phyloP scores from a whole-genome alignment of 805 yeast genomes.

The Metschnikowia corniflorae region DNA sequence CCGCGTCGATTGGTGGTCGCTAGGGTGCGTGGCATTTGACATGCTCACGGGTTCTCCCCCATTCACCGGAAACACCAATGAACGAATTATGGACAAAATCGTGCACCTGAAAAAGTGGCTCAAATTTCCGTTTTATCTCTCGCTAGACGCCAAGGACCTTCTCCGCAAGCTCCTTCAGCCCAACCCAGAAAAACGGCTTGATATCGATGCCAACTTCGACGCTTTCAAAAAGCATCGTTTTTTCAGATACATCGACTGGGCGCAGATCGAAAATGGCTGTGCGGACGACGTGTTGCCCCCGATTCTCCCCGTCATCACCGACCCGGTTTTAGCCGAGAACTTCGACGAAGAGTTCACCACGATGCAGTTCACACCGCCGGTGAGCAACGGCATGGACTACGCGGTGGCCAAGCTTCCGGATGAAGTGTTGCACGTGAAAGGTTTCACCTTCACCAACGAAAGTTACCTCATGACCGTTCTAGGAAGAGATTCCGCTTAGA shows the following conservation, averaged over 20 bases:
- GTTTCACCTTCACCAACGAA: conserved; percentile 41
- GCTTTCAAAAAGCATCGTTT: conserved; percentile 63
- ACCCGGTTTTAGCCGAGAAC: conserved; percentile 81
- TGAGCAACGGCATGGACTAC: background rate
- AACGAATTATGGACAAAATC: conserved; percentile 72
- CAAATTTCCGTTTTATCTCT: conserved; percentile 68
- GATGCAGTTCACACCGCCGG: conserved; percentile 47
- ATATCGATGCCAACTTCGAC: conserved; percentile 50
- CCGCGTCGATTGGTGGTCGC: conserved; percentile 89
- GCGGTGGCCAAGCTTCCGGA: conserved; percentile 2
- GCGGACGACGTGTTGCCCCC: conserved; percentile 62
- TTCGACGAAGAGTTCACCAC: conserved; percentile 77
- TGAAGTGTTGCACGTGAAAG: conserved; percentile 39
- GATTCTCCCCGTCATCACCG: conserved; percentile 74
- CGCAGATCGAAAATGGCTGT: conserved; percentile 46
- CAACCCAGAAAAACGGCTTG: conserved; percentile 58
- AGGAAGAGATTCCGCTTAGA: too few species aligned
- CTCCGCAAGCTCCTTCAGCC: conserved; percentile 62
- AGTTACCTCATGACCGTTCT: conserved; percentile 24
- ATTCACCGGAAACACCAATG: conserved; percentile 78
- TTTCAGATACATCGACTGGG: conserved; percentile 77
- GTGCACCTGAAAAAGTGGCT: conserved; percentile 55
- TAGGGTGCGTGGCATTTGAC: conserved; percentile 79
- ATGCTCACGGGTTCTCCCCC: conserved; percentile 86
- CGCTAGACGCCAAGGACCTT: conserved; percentile 77